phyloP scores from a whole-genome alignment of 352 stramenopile genomes.

The Phytopythium chamaehyphon region DNA sequence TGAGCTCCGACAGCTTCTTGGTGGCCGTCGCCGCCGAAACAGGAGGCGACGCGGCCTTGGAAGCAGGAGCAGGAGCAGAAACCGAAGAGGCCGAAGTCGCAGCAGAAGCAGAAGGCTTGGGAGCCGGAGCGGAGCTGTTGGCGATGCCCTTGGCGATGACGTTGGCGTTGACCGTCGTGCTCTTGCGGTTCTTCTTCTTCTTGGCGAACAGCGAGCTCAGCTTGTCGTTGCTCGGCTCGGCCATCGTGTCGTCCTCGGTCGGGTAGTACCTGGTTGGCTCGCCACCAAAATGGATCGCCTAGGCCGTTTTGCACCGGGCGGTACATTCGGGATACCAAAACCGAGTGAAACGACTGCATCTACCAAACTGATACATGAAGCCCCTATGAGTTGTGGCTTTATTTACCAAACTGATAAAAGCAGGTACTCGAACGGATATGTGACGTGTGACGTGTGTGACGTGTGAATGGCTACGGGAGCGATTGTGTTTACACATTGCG shows the following conservation, averaged over 20 bases:
- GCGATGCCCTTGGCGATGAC: slow-evolving; percentile 64
- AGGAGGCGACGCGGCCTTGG: slow-evolving; percentile 15
- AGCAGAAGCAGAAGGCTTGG: slow-evolving; percentile 11
- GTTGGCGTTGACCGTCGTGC: slow-evolving; percentile 73
- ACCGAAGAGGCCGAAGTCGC: slow-evolving; percentile 6
- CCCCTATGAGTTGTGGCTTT: too few species aligned
- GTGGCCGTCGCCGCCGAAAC: slow-evolving; percentile 12
- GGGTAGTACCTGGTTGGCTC: too few species aligned
- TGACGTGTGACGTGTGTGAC: too few species aligned
- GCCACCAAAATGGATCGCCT: too few species aligned
- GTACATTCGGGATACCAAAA: too few species aligned
- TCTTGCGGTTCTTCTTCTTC: slow-evolving; percentile 81
- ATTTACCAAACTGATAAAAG: too few species aligned
- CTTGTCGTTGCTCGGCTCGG: slow-evolving; percentile 59
- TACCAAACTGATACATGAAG: too few species aligned
- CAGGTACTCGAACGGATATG: too few species aligned
- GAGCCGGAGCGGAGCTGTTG: slow-evolving; percentile 10
- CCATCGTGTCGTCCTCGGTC: slow-evolving; percentile 12
- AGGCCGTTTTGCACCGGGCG: too few species aligned
- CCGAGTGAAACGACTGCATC: too few species aligned
- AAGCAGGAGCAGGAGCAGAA: slow-evolving; percentile 1
- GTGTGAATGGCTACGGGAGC: too few species aligned
- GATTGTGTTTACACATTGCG: too few species aligned
- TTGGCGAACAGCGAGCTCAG: slow-evolving; percentile 84
- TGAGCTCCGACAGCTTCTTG: slow-evolving; percentile 66